Evolutionary conservation across 1,139 yeast genomes (phyloP).

Genomic region (Scheffersomyces cryptocercus): DNA sequence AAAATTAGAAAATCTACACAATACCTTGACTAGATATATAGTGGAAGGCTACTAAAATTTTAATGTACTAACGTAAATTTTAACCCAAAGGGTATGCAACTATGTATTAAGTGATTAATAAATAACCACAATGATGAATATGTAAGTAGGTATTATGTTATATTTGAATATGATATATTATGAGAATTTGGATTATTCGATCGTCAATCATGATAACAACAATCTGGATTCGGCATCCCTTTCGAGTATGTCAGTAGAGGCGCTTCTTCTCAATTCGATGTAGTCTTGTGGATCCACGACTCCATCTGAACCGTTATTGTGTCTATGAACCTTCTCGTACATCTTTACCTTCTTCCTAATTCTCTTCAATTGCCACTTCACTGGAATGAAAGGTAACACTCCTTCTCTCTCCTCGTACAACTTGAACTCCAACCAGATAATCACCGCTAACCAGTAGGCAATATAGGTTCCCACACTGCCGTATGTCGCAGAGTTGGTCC

Average conservation of each 20-base stretch:
- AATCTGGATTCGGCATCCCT: not conserved
- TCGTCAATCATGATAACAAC: not conserved
- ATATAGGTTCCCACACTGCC: conserved; percentile 44
- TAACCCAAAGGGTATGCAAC: too few relatives aligned
- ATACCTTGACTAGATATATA: too few relatives aligned
- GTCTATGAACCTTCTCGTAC: conserved; percentile 8
- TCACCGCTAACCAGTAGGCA: conserved; percentile 38
- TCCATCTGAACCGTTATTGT: not conserved
- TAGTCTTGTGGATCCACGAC: not conserved
- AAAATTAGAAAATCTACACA: not conserved
- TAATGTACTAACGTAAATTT: too few relatives aligned
- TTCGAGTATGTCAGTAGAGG: not conserved
- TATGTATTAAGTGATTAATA: too few relatives aligned
- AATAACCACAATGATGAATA: too few relatives aligned
- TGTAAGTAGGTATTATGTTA: too few relatives aligned
- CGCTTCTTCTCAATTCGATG: not conserved
- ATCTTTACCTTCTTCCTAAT: conserved; percentile 20
- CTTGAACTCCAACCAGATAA: conserved; percentile 21
- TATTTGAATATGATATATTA: too few relatives aligned
- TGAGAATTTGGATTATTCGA: too few relatives aligned
- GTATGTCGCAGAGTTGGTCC: conserved; percentile 53
- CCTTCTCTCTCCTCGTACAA: conserved; percentile 34
- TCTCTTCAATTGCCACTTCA: conserved; percentile 24
- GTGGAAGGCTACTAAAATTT: too few relatives aligned
- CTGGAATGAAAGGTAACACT: conserved; percentile 28